Conservation (phyloP, 176 grass and related monocot species). For the Eragrostis curvula region DNA sequence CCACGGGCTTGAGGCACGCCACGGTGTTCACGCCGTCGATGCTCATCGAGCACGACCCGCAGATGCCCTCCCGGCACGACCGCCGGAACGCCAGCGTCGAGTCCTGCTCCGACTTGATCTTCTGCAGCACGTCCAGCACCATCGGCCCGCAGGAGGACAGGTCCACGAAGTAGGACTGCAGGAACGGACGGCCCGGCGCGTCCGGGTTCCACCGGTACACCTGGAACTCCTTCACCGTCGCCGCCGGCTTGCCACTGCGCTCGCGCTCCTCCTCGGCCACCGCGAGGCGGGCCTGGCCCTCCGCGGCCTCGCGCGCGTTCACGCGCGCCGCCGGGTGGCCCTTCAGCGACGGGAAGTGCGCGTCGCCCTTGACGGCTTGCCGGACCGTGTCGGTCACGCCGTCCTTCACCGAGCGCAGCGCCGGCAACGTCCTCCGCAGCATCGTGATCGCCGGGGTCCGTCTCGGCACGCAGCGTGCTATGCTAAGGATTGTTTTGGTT, state of each 20-base stretch:
- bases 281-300: slow-evolving; percentile 42
- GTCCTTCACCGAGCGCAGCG: slow-evolving; percentile 60
- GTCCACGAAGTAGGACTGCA: slow-evolving; percentile 73
- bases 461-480: background rate
- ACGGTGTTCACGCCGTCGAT: slow-evolving; percentile 82
- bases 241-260: background rate
- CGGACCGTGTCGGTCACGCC: slow-evolving; percentile 24
- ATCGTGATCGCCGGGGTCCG: background rate
- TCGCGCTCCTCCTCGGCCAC: background rate
- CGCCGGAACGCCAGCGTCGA: slow-evolving; percentile 63
- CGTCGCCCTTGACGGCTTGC: slow-evolving; percentile 29
- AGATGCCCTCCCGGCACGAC: slow-evolving; percentile 84
- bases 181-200: slow-evolving; percentile 52
- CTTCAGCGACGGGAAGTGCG: slow-evolving; percentile 55
- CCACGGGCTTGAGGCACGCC: slow-evolving; percentile 67
- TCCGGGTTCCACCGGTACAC: slow-evolving; percentile 82
- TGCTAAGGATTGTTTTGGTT: background rate
- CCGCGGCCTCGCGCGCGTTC: slow-evolving; percentile 45
- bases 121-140: slow-evolving; percentile 74
- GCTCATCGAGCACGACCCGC: slow-evolving; percentile 77
- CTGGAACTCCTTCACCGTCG: slow-evolving; percentile 69
- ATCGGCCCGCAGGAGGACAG: slow-evolving; percentile 66
- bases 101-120: slow-evolving; percentile 80
- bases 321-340: slow-evolving; percentile 52
- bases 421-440: slow-evolving; percentile 41